Evolutionary conservation across 176 grass and related monocot genomes (phyloP).

Genomic region (Ensete ventricosum): DNA sequence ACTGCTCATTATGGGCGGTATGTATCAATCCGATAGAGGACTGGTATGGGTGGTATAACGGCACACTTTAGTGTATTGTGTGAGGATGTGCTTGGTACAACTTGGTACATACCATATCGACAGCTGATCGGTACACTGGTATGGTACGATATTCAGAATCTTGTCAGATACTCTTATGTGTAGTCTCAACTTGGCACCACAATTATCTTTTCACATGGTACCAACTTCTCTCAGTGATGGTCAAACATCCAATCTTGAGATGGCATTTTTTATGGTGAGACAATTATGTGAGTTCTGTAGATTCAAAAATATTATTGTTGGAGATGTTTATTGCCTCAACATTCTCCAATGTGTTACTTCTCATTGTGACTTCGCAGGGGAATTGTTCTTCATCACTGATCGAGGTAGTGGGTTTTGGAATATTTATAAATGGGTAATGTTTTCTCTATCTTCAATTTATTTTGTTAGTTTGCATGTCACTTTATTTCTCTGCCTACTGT

Average conservation of each 20-base stretch:
- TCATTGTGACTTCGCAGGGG: conserved; percentile 42
- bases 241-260: neutral
- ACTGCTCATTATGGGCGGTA: no score
- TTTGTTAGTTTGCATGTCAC: neutral
- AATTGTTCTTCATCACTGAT: conserved; percentile 90
- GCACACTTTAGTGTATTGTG: no score
- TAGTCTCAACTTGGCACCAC: neutral
- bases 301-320: no score
- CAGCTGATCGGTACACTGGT: no score
- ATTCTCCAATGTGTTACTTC: neutral
- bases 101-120: no score
- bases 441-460: conserved; percentile 8
- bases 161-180: no score
- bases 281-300: neutral
- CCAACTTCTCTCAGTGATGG: neutral
- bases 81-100: no score
- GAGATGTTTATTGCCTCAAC: neutral
- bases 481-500: conserved; percentile 10
- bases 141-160: no score
- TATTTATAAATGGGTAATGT: conserved; percentile 82
- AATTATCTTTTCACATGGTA: neutral
- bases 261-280: neutral
- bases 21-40: no score
- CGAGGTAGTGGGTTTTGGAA: conserved; percentile 89
- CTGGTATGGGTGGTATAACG: no score